Evolutionary conservation across 2,329 filamentous ascomycete genomes (phyloP), one percentile per base, ranked within the genome.

Genomic region (Tothia fuscella): DNA sequence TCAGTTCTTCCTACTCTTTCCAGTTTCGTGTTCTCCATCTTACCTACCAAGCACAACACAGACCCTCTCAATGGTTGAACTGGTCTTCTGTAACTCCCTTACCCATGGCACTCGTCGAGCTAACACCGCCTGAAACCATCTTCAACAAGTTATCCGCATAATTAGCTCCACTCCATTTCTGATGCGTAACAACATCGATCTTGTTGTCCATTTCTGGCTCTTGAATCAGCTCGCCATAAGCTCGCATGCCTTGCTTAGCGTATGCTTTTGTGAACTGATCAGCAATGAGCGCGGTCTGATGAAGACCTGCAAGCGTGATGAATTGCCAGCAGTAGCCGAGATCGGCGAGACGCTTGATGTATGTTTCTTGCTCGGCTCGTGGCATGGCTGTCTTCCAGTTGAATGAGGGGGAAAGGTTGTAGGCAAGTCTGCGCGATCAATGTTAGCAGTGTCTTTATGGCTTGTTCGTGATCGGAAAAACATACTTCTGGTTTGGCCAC

Each of bases 271-370:
- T 79, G 65, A 98, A 98, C 48, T 80, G 78, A 66, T 96, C 78
- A 55, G 80, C 81, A 66, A 94, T 93, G 41, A 98, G 76, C 28
- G 89, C 91, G 3, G 86, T 95, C 48, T 86, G 93, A 71, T 98
- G 91, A 58, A 98, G 74, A 51, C 91, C 91, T 4, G 89, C 91
- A 35, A 98, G 77, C n/a, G 91, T 98, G 70, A 98, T 98, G 72
- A 98, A 98, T 65, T 98, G 91, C 91, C 91, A 98, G 76, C 86
- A 93, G 76, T 98, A 98, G 48, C 91, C 91, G 37, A 98, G 76
- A 48, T 68, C 57, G 47, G 80, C 87, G 30, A 98, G 82, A 31
- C 91, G 84, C 48, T 79, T 71, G 68, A 98, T 98, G 69, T 96
- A 98, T 16, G 91, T 98, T 68, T 94, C 86, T 67, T 98, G 91